Conservation (phyloP, 2,329 filamentous ascomycete species). For the Emydomyces testavorans region DNA sequence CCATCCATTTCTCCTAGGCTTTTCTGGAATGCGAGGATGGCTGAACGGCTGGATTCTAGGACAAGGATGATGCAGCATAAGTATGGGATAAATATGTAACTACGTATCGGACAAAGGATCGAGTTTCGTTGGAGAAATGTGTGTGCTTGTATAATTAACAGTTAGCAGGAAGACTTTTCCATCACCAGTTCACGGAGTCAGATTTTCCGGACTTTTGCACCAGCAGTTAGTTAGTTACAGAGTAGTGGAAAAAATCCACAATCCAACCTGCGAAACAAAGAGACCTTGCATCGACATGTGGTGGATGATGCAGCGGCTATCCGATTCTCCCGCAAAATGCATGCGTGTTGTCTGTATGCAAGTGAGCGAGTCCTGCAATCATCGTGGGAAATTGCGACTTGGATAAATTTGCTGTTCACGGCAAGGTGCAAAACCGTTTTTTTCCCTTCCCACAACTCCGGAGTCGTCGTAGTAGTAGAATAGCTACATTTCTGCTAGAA, state of each 20-base stretch:
- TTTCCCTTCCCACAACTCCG: too few species aligned
- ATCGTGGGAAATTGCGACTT: too few species aligned
- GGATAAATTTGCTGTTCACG: background rate
- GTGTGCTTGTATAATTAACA: background rate
- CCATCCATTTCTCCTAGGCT: background rate
- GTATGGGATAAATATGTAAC: too few species aligned
- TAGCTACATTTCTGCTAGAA: background rate
- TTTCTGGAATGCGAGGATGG: conserved; percentile 3
- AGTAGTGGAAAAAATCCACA: too few species aligned
- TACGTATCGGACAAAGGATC: background rate
- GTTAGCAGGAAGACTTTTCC: too few species aligned
- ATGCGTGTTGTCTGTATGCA: background rate
- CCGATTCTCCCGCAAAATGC: conserved; percentile 1
- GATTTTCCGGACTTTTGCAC: too few species aligned
- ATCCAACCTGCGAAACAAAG: too few species aligned
- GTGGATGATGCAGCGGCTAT: conserved; percentile 9
- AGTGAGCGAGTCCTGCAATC: background rate
- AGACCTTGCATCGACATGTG: too few species aligned
- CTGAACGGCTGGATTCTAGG: background rate
- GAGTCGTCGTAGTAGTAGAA: too few species aligned
- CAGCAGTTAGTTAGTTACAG: too few species aligned
- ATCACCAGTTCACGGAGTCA: background rate
- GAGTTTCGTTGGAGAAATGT: background rate
- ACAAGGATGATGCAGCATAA: background rate
- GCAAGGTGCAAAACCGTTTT: too few species aligned